A percentile compares a stretch with the other conserved stretches of the same genome.
These are phyloP conservation scores for Phytophthora crassamura DNA, from an alignment of 352 stramenopile species.

Conservation along the genomic window DNA sequence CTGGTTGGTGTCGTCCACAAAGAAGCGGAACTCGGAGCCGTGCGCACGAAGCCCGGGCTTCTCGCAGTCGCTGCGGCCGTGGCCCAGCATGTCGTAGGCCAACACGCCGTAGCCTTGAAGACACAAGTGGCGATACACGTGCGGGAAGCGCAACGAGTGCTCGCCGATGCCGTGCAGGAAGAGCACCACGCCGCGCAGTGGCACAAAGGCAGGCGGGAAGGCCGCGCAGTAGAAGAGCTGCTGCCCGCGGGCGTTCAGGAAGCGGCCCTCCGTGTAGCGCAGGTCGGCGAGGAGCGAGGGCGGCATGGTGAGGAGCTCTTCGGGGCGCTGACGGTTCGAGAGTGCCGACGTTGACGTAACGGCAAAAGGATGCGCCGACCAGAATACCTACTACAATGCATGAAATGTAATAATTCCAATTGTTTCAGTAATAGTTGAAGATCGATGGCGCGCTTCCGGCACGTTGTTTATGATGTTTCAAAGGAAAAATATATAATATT, in stretches of 20 bases:
- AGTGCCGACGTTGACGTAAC: constrained; percentile 8
- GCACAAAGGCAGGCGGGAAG: constrained; percentile 39
- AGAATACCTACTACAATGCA: too few relatives aligned
- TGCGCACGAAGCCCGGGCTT: constrained; percentile 41
- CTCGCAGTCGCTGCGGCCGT: constrained; percentile 66
- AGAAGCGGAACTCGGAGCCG: constrained; percentile 60
- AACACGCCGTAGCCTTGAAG: constrained; percentile 56
- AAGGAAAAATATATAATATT: too few relatives aligned
- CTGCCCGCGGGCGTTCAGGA: constrained; percentile 55
- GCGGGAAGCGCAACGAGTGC: constrained; percentile 63
- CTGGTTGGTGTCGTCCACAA: constrained; percentile 77
- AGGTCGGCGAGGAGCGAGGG: constrained; percentile 18
- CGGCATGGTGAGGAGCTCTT: constrained; percentile 8
- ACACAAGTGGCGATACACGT: constrained; percentile 64
- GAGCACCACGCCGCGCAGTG: constrained; percentile 56
- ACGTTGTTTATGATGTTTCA: too few relatives aligned
- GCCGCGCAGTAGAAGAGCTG: constrained; percentile 65
- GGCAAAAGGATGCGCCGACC: not conserved
- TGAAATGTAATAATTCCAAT: too few relatives aligned
- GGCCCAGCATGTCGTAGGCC: constrained; percentile 67
- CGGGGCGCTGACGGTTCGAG: constrained; percentile 11
- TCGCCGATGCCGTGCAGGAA: constrained; percentile 75
- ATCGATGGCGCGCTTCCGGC: too few relatives aligned
- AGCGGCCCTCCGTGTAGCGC: constrained; percentile 48
- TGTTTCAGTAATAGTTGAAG: too few relatives aligned